Percentiles rank a stretch among this genome's conserved stretches.
These are phyloP conservation scores for Cordyceps cateniannulata DNA, from an alignment of 2,329 filamentous ascomycete genomes.

Conservation along the genomic window DNA sequence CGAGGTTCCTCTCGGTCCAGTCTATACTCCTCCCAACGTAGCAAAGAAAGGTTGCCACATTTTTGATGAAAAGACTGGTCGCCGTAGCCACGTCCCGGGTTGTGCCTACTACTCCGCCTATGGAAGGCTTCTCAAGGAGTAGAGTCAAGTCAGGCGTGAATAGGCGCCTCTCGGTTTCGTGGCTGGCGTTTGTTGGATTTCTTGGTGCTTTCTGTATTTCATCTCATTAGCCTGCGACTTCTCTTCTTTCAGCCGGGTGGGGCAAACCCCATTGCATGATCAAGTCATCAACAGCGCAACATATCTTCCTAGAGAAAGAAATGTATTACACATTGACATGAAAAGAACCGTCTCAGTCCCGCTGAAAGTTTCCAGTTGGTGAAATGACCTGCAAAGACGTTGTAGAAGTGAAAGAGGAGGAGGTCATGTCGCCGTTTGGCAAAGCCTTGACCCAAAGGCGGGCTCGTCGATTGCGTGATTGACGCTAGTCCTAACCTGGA, in stretches of 20 bases:
- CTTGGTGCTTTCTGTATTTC: slow-evolving; percentile 10
- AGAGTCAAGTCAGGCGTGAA: slow-evolving; percentile 8
- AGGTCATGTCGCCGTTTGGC: slow-evolving; percentile 17
- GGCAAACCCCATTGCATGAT: slow-evolving; percentile 1
- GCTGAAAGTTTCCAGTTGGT: slow-evolving; percentile 3
- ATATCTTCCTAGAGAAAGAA: slow-evolving; percentile 9
- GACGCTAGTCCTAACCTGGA: slow-evolving; percentile 19
- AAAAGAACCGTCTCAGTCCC: slow-evolving; percentile 17
- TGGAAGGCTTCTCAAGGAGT: slow-evolving; percentile 41
- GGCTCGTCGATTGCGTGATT: slow-evolving; percentile 28
- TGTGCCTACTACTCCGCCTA: slow-evolving; percentile 65
- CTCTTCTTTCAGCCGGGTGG: slow-evolving; percentile 2
- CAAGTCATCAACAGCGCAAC: slow-evolving; percentile 1
- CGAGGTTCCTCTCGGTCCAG: slow-evolving; percentile 27
- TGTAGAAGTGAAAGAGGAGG: slow-evolving; percentile 14
- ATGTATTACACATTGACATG: slow-evolving; percentile 15
- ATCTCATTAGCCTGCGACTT: slow-evolving; percentile 10
- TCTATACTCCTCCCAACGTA: slow-evolving; percentile 87
- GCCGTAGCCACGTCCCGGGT: slow-evolving; percentile 63
- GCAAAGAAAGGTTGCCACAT: slow-evolving; percentile 75
- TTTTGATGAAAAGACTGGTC: slow-evolving; percentile 72
- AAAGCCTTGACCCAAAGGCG: slow-evolving; percentile 15
- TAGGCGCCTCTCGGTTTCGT: slow-evolving; percentile 10
- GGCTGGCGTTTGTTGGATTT: slow-evolving; percentile 12
- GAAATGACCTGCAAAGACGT: slow-evolving; percentile 16